Percentiles rank a stretch among this genome's conserved stretches.
These are phyloP conservation scores for Aspergillus felis DNA, from an alignment of 2,329 filamentous ascomycete genomes.

Conservation along the genomic window DNA sequence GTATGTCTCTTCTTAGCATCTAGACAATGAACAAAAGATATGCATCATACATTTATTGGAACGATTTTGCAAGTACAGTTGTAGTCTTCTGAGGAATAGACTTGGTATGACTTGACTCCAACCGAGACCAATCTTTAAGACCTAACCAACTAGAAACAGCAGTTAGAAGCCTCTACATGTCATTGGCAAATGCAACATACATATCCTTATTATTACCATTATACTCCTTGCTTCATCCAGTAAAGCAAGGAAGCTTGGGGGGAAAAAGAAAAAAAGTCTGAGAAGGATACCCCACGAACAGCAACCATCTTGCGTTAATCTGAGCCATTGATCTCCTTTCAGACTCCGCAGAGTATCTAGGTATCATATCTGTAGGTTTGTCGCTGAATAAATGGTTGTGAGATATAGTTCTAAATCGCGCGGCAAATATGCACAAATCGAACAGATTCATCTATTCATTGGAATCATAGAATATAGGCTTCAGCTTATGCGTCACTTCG, in stretches of 20 bases:
- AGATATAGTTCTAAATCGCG: not conserved
- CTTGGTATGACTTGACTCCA: not conserved
- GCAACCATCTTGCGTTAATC: not conserved
- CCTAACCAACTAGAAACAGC: not conserved
- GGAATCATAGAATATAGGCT: slow-evolving; percentile 70
- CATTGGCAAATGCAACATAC: not conserved
- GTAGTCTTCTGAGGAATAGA: not conserved
- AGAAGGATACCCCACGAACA: not conserved
- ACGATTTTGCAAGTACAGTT: not conserved
- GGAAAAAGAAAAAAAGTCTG: not conserved
- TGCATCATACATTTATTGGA: not conserved
- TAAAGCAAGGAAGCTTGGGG: not conserved
- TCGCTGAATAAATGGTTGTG: not conserved
- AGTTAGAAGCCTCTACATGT: not conserved
- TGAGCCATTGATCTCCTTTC: not conserved
- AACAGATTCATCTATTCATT: slow-evolving; percentile 1
- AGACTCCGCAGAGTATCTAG: not conserved
- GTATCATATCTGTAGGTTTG: no score
- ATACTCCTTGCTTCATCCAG: not conserved
- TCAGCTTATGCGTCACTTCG: slow-evolving; percentile 77
- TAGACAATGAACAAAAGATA: not conserved
- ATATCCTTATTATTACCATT: not conserved
- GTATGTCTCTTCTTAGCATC: not conserved
- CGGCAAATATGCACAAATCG: not conserved
- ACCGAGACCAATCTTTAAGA: not conserved